Evolutionary conservation across 192 early-diverging fungal genomes (phyloP).

Genomic region (Backusella parvicylindrica): DNA sequence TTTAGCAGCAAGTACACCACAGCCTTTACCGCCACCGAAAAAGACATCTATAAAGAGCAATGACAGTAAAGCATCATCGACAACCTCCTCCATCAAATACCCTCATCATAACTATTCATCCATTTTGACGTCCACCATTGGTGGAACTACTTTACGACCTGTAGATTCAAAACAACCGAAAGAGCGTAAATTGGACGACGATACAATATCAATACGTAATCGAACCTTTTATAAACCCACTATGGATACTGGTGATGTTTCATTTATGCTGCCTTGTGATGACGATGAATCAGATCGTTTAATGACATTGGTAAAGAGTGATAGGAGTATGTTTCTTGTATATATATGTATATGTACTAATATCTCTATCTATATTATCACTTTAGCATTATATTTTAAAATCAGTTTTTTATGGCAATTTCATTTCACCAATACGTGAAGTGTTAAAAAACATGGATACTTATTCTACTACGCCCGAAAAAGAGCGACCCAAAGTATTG

Average conservation of each 20-base stretch:
- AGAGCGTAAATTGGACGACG: neutral
- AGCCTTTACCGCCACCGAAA: neutral
- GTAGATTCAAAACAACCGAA: neutral
- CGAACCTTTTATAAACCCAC: neutral
- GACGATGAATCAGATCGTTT: conserved; percentile 12
- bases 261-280: conserved; percentile 15
- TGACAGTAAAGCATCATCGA: neutral
- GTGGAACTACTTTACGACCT: neutral
- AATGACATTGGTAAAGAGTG: conserved; percentile 7
- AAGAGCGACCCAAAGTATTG: neutral
- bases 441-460: neutral
- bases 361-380: too few species aligned
- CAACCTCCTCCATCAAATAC: neutral
- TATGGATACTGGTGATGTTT: neutral
- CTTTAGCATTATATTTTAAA: conserved; percentile 30
- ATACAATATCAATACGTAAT: neutral
- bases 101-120: neutral
- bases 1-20: neutral
- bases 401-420: conserved; percentile 15
- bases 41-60: neutral
- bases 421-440: conserved; percentile 12
- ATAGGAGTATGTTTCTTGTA: neutral
- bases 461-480: neutral
- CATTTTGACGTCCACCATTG: neutral
- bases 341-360: neutral